phyloP scores from a whole-genome alignment of 805 yeast genomes.

The Wickerhamiella sorbophila region DNA sequence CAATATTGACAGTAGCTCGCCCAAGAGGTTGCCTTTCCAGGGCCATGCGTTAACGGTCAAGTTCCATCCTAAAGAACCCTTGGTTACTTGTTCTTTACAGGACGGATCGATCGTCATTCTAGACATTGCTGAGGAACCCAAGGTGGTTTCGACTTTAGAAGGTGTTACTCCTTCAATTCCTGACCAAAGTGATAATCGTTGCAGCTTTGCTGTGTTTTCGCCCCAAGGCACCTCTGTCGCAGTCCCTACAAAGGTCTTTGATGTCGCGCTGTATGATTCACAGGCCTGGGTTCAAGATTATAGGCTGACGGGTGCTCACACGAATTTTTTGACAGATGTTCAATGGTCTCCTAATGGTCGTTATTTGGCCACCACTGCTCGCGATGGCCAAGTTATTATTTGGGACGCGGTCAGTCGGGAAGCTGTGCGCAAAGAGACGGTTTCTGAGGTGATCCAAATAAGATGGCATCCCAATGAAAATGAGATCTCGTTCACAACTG shows the following conservation, averaged over 20 bases:
- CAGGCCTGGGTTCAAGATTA: slow-evolving; percentile 18
- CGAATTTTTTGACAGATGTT: slow-evolving; percentile 33
- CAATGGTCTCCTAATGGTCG: slow-evolving; percentile 50
- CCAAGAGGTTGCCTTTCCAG: slow-evolving; percentile 32
- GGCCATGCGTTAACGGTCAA: slow-evolving; percentile 34
- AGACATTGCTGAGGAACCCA: slow-evolving; percentile 16
- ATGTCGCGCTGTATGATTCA: slow-evolving; percentile 19
- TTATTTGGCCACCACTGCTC: slow-evolving; percentile 38
- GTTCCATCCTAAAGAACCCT: slow-evolving; percentile 22
- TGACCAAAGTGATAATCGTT: slow-evolving; percentile 27
- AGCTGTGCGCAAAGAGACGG: slow-evolving; percentile 26
- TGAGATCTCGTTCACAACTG: slow-evolving; percentile 21
- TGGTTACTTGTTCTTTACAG: slow-evolving; percentile 21
- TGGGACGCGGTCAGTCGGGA: slow-evolving; percentile 35
- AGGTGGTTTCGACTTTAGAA: slow-evolving; percentile 17
- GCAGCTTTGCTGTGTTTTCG: slow-evolving; percentile 55
- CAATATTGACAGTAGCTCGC: slow-evolving; percentile 24
- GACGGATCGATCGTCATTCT: slow-evolving; percentile 26
- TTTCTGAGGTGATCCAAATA: slow-evolving; percentile 14
- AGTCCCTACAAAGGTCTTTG: slow-evolving; percentile 37
- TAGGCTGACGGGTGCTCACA: slow-evolving; percentile 14
- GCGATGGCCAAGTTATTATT: slow-evolving; percentile 35
- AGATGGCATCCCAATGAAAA: slow-evolving; percentile 29
- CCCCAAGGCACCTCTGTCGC: slow-evolving; percentile 57
- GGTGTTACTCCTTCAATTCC: slow-evolving; percentile 20